Conservation (phyloP, 345 rosid genomes). For the rapeseed (Brassica napus) region DNA sequence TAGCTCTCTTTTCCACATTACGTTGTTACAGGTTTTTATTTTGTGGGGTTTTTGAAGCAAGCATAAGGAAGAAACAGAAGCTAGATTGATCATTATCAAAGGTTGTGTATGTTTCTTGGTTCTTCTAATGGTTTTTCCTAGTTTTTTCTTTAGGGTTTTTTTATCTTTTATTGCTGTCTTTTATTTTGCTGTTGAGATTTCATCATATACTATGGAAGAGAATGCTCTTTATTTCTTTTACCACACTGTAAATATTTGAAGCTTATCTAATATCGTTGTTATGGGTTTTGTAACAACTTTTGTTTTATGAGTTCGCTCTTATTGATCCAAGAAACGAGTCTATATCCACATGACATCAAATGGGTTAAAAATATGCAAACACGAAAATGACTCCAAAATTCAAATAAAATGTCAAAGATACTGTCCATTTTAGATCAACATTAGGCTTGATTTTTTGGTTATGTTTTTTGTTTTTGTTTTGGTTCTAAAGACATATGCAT, state of each 20-base stretch:
- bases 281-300: neutral
- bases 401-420: neutral
- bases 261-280: constrained; percentile 20
- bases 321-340: neutral
- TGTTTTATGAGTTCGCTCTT: constrained; percentile 15
- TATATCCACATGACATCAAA: neutral
- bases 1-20: constrained; percentile 30
- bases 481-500: no score
- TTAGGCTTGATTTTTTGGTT: neutral
- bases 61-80: constrained; percentile 35
- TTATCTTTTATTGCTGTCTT: neutral
- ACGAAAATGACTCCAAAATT: neutral
- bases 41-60: constrained; percentile 26
- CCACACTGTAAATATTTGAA: constrained; percentile 44
- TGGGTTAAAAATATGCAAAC: neutral
- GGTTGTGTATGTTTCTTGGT: constrained; percentile 28
- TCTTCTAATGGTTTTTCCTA: constrained; percentile 15
- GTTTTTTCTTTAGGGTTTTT: constrained; percentile 4
- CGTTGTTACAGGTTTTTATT: constrained; percentile 22
- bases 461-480: neutral
- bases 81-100: constrained; percentile 23
- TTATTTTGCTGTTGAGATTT: constrained; percentile 20
- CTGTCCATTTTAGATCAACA: neutral
- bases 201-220: constrained; percentile 32
- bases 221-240: constrained; percentile 39